Conservation (phyloP, 306 rosid species). For the Acacia crassicarpa region DNA sequence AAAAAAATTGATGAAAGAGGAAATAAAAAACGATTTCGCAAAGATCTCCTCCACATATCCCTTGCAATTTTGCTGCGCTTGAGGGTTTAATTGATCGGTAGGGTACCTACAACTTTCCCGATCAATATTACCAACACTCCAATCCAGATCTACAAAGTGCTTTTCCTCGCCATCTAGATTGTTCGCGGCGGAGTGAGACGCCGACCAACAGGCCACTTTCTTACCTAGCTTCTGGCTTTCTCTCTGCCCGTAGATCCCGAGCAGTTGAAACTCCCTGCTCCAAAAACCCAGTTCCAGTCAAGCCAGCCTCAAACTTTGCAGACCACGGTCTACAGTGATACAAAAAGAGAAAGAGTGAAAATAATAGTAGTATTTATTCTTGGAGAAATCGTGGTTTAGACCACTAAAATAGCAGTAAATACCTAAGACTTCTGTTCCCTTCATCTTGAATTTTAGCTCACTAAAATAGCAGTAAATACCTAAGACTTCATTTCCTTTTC, state of each 20-base stretch:
- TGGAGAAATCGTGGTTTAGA: slow-evolving; percentile 21
- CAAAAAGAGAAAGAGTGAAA: neutral
- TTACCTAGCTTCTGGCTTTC: slow-evolving; percentile 11
- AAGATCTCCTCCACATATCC: too few species aligned
- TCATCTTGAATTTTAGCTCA: neutral
- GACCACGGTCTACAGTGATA: neutral
- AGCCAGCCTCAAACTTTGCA: slow-evolving; percentile 19
- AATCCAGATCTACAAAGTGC: too few species aligned
- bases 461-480: too few species aligned
- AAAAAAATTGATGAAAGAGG: too few species aligned
- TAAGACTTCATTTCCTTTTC: neutral
- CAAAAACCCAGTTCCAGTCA: neutral
- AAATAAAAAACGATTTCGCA: too few species aligned
- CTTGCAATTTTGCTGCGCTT: too few species aligned
- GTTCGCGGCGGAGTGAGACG: too few species aligned
- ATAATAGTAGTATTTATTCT: neutral
- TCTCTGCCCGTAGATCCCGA: slow-evolving; percentile 12
- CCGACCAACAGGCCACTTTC: neutral
- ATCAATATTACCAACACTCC: too few species aligned
- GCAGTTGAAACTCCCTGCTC: slow-evolving; percentile 21
- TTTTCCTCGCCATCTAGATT: too few species aligned
- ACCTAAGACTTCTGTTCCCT: neutral
- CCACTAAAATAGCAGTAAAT: neutral
- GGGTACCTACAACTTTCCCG: too few species aligned
- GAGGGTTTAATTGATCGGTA: too few species aligned